phyloP scores from a whole-genome alignment of 805 yeast species.

The Candida namnaoensis region DNA sequence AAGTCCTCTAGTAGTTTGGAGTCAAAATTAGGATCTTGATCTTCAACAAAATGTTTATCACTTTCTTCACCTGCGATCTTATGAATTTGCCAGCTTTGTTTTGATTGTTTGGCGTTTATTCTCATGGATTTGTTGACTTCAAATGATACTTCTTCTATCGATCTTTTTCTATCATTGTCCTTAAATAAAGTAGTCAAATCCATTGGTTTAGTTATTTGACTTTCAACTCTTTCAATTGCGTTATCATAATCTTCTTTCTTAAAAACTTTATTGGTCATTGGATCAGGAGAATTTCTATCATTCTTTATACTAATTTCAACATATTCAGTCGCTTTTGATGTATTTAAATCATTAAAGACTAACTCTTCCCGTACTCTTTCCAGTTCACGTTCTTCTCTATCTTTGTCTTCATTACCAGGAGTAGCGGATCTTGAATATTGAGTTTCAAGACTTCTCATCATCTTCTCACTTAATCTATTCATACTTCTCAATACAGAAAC shows the following conservation, averaged over 20 bases:
- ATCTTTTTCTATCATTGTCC: constrained; percentile 17
- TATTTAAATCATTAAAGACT: constrained; percentile 42
- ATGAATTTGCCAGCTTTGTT: constrained; percentile 31
- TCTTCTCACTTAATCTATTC: constrained; percentile 79
- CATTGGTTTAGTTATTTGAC: constrained; percentile 10
- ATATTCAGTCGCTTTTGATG: constrained; percentile 37
- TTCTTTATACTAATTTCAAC: constrained; percentile 29
- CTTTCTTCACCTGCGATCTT: constrained; percentile 16
- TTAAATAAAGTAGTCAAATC: constrained; percentile 19
- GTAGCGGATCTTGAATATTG: constrained; percentile 28
- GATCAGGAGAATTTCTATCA: not conserved
- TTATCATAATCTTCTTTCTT: constrained; percentile 11
- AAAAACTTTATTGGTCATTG: not conserved
- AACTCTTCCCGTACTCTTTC: constrained; percentile 34
- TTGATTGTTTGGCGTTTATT: constrained; percentile 45
- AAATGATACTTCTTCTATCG: constrained; percentile 31
- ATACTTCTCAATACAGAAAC: constrained; percentile 75
- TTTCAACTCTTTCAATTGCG: constrained; percentile 12
- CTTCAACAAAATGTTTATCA: constrained; percentile 17
- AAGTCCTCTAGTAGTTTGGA: constrained; percentile 36
- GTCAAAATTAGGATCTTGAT: constrained; percentile 24
- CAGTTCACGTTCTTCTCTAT: constrained; percentile 23
- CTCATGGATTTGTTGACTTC: constrained; percentile 41
- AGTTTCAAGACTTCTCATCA: constrained; percentile 51
- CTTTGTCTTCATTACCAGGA: constrained; percentile 25